These are phyloP conservation scores for Metschnikowia cerradonensis DNA, from an alignment of 805 yeast genomes.

Conservation along the genomic window DNA sequence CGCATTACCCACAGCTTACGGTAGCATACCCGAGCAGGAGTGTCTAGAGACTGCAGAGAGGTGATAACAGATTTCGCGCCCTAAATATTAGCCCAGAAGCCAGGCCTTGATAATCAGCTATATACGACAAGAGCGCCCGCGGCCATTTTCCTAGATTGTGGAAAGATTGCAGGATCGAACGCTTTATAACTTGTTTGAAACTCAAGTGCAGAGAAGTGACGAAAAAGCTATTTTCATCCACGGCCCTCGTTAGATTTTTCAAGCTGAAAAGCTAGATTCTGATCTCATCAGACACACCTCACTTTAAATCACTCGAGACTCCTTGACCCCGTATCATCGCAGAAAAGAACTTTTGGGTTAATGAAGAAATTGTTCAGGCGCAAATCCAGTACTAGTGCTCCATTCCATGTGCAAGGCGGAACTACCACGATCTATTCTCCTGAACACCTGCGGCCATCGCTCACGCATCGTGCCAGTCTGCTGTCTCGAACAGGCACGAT, in stretches of 20 bases:
- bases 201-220: neutral
- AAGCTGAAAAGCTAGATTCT: neutral
- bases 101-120: neutral
- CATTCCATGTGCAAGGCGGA: neutral
- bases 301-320: neutral
- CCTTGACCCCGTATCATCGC: neutral
- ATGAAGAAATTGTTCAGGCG: conserved; percentile 9
- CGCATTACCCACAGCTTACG: neutral
- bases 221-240: neutral
- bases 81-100: neutral
- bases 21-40: neutral
- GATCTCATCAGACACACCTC: neutral
- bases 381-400: conserved; percentile 2
- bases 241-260: neutral
- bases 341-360: neutral
- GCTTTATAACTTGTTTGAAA: no score
- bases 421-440: conserved; percentile 1
- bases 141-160: neutral
- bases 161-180: neutral
- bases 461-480: neutral
- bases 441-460: neutral
- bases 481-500: neutral
- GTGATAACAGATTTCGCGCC: neutral
- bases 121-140: neutral
- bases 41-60: neutral